Conservation (phyloP, 1,139 yeast species). For the Hanseniaspora gamundiae region DNA sequence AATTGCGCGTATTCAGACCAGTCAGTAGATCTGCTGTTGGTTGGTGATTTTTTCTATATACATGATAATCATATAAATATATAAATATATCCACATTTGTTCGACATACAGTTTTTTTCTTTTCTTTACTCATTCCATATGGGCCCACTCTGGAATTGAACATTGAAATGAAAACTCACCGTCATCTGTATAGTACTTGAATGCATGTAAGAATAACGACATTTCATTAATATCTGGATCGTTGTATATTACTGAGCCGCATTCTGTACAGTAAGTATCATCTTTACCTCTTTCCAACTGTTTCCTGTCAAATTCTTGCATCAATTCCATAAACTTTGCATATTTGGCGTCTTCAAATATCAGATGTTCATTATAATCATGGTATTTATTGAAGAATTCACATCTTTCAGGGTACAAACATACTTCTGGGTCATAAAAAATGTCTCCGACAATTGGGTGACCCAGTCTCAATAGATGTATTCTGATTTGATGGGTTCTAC, state of each 20-base stretch:
- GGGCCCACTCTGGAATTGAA: slow-evolving; percentile 70
- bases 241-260: slow-evolving; percentile 31
- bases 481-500: slow-evolving; percentile 69
- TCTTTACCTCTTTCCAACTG: slow-evolving; percentile 17
- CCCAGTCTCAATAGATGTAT: slow-evolving; percentile 59
- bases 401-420: slow-evolving; percentile 17
- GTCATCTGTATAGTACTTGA: slow-evolving; percentile 30
- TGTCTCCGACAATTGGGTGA: slow-evolving; percentile 59
- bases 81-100: neutral
- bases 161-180: slow-evolving; percentile 42
- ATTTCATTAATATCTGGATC: slow-evolving; percentile 31
- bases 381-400: slow-evolving; percentile 33
- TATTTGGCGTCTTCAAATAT: slow-evolving; percentile 37
- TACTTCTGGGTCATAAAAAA: slow-evolving; percentile 33
- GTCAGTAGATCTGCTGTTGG: slow-evolving; percentile 51
- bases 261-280: slow-evolving; percentile 34
- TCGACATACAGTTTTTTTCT: neutral
- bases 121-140: slow-evolving; percentile 2
- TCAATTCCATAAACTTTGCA: slow-evolving; percentile 18
- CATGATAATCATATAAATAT: neutral
- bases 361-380: slow-evolving; percentile 55
- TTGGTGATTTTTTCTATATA: slow-evolving; percentile 34
- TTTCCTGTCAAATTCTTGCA: slow-evolving; percentile 12
- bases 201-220: slow-evolving; percentile 48
- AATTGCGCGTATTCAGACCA: slow-evolving; percentile 63